Evolutionary conservation across 2,329 filamentous ascomycete genomes (phyloP), one percentile per base, ranked within the genome.

Genomic region (Paecilomyces niveus): DNA sequence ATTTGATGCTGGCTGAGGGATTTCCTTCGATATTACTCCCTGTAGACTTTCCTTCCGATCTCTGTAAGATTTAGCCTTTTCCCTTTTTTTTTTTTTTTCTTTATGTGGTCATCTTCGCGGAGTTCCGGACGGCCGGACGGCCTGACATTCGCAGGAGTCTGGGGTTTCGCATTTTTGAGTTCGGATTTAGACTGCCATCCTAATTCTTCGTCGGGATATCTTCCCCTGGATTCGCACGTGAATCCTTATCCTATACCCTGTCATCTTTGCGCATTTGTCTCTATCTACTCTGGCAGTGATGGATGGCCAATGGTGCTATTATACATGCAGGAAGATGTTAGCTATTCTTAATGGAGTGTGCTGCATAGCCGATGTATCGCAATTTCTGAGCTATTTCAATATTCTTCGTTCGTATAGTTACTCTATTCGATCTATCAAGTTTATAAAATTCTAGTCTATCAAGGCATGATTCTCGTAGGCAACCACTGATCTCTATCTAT

Each of bases 51-150:
- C 15, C 21, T 53, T 53, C 51, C 18, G 7, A 53, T 32, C 15
- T 26, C n/a, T 52, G 50, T 55, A 53, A 51, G 57, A 54, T 45
- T 53, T 45, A 53, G 55, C 55, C 35, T 21, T 55, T 55, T 21
- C 35, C 35, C 33, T 8, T 53, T 33, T 49, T 59, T 51, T 54
- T 10, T 58, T 10, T 56, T 50, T 32, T 59, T 54, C 51, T 10
- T 58, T 10, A 45, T 33, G 50, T 54, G 33, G 35, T 29, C 50
- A 52, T 52, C 50, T 54, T 45, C 45, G 39, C 52, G 58, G 58
- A 57, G 58, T 59, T 57, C 32, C 21, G 50, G 35, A 39, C 22
- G 21, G 35, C 33, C 24, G 49, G 56, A 22, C 22, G 21, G 35
- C 33, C 29, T 57, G 18, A 26, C 21, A 53, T 54, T 45, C 29